Conservation (phyloP, 768 basidiomycete genomes). For the Mrakia frigida region DNA sequence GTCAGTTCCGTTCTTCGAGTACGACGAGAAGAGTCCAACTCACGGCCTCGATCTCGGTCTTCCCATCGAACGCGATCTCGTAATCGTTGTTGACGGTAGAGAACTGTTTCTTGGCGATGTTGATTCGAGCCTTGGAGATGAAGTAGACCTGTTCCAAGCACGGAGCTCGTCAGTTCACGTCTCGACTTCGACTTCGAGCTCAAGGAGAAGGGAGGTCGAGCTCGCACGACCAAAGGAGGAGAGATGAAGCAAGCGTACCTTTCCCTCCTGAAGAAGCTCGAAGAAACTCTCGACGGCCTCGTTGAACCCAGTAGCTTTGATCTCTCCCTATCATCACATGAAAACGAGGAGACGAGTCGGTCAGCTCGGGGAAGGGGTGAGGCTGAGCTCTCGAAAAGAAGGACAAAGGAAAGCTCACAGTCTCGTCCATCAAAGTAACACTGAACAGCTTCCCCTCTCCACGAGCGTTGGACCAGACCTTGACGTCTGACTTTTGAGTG, state of each 20-base stretch:
- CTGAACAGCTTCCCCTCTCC: constrained; percentile 96
- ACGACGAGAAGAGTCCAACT: background rate
- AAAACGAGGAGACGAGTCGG: background rate
- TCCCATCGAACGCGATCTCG: constrained; percentile 77
- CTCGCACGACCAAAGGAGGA: background rate
- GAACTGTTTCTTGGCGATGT: constrained; percentile 96
- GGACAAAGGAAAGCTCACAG: constrained; percentile 49
- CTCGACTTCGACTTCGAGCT: background rate
- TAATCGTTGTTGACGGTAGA: constrained; percentile 85
- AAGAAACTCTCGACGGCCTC: constrained; percentile 73
- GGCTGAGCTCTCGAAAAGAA: background rate
- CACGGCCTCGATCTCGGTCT: constrained; percentile 78
- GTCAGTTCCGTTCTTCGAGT: background rate
- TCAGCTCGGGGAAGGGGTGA: background rate
- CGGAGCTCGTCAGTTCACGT: background rate
- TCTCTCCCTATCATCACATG: constrained; percentile 50
- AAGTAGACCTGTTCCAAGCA: constrained; percentile 58
- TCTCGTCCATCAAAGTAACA: constrained; percentile 89
- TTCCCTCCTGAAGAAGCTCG: constrained; percentile 79
- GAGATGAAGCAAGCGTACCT: constrained; percentile 42
- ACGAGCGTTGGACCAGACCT: constrained; percentile 75
- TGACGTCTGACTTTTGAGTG: constrained; percentile 80
- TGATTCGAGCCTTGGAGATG: constrained; percentile 82
- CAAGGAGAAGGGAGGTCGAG: background rate
- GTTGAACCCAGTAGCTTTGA: constrained; percentile 88